A percentile compares a stretch with the other conserved stretches of the same genome.
Conservation (phyloP, 371 early-diverging fungal genomes). For the Apophysomyces elegans region DNA sequence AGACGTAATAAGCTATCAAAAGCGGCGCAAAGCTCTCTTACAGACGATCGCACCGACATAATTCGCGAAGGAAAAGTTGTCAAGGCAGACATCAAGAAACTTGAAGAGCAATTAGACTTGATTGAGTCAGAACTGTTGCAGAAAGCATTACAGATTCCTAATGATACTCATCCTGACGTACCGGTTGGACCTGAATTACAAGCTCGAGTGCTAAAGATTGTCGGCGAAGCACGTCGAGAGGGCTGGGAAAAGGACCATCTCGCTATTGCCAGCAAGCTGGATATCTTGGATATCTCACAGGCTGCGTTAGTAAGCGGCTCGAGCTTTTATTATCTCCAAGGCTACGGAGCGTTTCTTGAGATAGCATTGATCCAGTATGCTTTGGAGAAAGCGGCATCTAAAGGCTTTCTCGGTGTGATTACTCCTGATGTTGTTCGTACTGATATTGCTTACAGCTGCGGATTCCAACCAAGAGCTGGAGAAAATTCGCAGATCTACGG, state of each 20-base stretch:
- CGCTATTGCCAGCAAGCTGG: constrained; percentile 61
- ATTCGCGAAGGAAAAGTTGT: constrained; percentile 20
- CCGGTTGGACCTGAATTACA: constrained; percentile 71
- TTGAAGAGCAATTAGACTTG: constrained; percentile 36
- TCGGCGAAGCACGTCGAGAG: constrained; percentile 41
- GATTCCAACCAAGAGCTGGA: constrained; percentile 83
- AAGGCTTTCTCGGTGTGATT: constrained; percentile 81
- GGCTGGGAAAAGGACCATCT: constrained; percentile 68
- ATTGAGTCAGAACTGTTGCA: constrained; percentile 52
- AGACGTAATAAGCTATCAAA: constrained; percentile 56
- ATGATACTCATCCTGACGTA: constrained; percentile 67
- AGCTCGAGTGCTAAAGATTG: constrained; percentile 54
- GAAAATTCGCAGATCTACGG: constrained; percentile 85
- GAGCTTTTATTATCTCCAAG: constrained; percentile 87
- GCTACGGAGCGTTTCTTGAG: constrained; percentile 85
- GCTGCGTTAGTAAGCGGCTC: constrained; percentile 84
- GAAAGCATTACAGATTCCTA: constrained; percentile 71
- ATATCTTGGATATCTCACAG: constrained; percentile 81
- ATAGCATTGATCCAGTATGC: constrained; percentile 88
- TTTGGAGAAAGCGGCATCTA: constrained; percentile 66
- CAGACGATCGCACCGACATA: constrained; percentile 6
- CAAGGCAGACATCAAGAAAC: constrained; percentile 35
- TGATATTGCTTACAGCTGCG: constrained; percentile 85
- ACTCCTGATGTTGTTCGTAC: constrained; percentile 88
- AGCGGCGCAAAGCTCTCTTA: constrained; percentile 6